These are phyloP conservation scores for Leucosporidium yakuticum DNA, from an alignment of 768 basidiomycete species.

Conservation along the genomic window DNA sequence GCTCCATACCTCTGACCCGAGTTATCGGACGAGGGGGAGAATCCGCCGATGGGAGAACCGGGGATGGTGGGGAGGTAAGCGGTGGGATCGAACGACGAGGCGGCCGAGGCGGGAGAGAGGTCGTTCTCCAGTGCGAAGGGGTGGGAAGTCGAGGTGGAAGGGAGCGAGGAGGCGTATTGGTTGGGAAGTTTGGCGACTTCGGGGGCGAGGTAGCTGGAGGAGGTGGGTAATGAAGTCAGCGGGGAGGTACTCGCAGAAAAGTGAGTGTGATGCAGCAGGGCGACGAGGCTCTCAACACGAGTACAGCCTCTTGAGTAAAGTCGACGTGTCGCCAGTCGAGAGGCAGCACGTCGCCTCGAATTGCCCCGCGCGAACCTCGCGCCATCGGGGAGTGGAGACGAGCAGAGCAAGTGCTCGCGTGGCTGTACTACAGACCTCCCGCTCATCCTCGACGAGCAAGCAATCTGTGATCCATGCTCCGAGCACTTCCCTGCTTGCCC, in stretches of 20 bases:
- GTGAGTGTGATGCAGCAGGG: too few species aligned
- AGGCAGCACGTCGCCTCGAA: too few species aligned
- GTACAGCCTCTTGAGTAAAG: too few species aligned
- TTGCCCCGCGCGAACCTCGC: too few species aligned
- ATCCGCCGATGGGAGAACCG: conserved; percentile 29
- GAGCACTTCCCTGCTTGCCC: too few species aligned
- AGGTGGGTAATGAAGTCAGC: background rate
- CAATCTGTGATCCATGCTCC: too few species aligned
- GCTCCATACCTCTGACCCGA: background rate
- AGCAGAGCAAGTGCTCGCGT: too few species aligned
- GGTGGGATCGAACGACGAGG: conserved; percentile 17
- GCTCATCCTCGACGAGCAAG: too few species aligned
- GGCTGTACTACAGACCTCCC: too few species aligned
- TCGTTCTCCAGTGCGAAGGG: conserved; percentile 21
- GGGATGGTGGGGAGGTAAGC: conserved; percentile 31
- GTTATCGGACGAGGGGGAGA: conserved; percentile 25
- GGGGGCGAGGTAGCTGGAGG: conserved; percentile 29
- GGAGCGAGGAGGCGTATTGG: background rate
- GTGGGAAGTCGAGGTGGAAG: background rate
- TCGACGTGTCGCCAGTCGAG: too few species aligned
- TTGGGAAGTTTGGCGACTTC: conserved; percentile 27
- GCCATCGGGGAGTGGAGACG: too few species aligned
- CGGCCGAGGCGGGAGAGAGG: background rate
- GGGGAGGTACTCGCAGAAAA: background rate
- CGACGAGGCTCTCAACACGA: too few species aligned